These are phyloP conservation scores for Debaryomyces prosopidis DNA, from an alignment of 805 yeast genomes.

Conservation along the genomic window DNA sequence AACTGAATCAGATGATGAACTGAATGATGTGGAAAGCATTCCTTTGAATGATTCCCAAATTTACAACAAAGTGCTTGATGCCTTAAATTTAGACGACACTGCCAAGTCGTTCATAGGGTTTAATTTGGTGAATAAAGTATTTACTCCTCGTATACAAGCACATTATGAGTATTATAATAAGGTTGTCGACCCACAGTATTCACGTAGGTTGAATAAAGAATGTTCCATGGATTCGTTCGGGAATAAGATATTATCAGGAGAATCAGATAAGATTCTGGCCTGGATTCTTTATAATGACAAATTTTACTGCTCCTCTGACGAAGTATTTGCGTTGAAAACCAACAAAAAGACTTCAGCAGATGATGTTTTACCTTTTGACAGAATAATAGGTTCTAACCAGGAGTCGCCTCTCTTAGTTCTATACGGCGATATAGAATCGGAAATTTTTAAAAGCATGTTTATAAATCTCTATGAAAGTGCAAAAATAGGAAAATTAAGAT, in stretches of 20 bases:
- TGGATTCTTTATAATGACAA: slow-evolving; percentile 57
- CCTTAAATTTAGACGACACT: slow-evolving; percentile 8
- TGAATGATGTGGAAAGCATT: slow-evolving; percentile 5
- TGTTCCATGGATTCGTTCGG: slow-evolving; percentile 36
- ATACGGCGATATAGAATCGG: slow-evolving; percentile 63
- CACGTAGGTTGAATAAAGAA: slow-evolving; percentile 15
- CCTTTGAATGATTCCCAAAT: slow-evolving; percentile 4
- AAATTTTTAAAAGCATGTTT: slow-evolving; percentile 56
- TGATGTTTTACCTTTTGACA: slow-evolving; percentile 51
- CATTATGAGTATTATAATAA: slow-evolving; percentile 55
- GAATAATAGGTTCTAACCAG: slow-evolving; percentile 57
- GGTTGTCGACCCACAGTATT: slow-evolving; percentile 26
- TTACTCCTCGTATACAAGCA: slow-evolving; percentile 64
- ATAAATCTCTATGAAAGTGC: slow-evolving; percentile 61
- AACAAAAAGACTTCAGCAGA: slow-evolving; percentile 24
- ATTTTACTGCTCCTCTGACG: slow-evolving; percentile 65
- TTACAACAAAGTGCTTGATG: slow-evolving; percentile 5
- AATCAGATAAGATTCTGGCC: slow-evolving; percentile 23
- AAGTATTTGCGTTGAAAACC: slow-evolving; percentile 76
- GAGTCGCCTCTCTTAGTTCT: slow-evolving; percentile 56
- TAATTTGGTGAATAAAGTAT: slow-evolving; percentile 46
- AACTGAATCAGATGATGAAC: slow-evolving; percentile 10
- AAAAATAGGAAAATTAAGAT: slow-evolving; percentile 61
- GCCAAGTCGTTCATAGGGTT: slow-evolving; percentile 36
- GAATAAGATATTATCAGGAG: slow-evolving; percentile 20